Base-by-base conservation (phyloP, 2,329 filamentous ascomycete genomes). In the Fusarium sp. region DNA sequence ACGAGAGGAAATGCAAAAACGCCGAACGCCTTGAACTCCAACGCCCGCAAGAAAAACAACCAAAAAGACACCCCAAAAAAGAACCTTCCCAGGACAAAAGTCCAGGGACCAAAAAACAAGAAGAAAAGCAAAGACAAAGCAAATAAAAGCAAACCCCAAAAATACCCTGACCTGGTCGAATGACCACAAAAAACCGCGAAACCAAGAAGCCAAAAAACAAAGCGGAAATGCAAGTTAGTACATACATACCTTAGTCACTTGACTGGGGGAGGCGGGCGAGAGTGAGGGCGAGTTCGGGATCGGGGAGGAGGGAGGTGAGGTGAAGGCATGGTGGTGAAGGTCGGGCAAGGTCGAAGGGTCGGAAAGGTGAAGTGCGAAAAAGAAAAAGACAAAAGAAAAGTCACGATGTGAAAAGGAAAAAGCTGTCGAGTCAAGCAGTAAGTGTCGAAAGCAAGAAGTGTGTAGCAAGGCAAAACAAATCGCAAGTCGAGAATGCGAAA, bases 381-480 rank as follows among this genome's bases (percentile, higher is more conserved):
- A 38, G 9, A n/a, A n/a, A 1, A 22, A 36, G n/a, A 42, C 25
- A 36, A 15, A 50, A 47, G 5, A 22, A 49, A 49, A 10, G 20
- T 5, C 17, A 38, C 9, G 6, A 12, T 15, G n/a, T 3, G 17
- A 36, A 18, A 54, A 29, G n/a, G 22, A 41, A 45, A 27, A 54
- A 41, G 57, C 44, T 68, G 57, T 56, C 18, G 36, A 39, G 25
- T 2, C 38, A 36, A 62, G 39, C 27, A 12, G n/a, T 68, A 29
- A 68, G 65, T 68, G 15, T 47, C n/a, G 35, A 47, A 27, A 64
- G 65, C 35, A 68, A 49, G 4, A 22, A 27, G n/a, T 47, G 64
- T 57, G 25, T 68, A 68, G 65, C 64, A 68, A 41, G 20, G 25
- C 45, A 52, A 29, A 29, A 14, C n/a, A 68, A 44, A 35, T 62